Percentiles rank a stretch among this genome's conserved stretches.
Evolutionary conservation across 768 basidiomycete genomes (phyloP).

Genomic region (Sistotremastrum suecicum): DNA sequence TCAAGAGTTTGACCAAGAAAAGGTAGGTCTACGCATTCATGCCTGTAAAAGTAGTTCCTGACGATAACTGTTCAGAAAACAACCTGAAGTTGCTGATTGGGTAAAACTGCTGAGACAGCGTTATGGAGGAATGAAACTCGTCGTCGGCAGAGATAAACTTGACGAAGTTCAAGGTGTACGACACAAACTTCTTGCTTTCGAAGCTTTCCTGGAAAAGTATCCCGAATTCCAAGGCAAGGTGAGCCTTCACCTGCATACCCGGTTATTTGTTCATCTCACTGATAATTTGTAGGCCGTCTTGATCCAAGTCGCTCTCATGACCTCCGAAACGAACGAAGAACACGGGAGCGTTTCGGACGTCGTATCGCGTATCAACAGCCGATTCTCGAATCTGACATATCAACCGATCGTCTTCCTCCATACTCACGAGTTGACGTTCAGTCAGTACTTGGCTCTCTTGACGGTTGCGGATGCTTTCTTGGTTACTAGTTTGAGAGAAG

Average conservation of each 20-base stretch:
- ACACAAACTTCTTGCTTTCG: slow-evolving; percentile 76
- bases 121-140: slow-evolving; percentile 73
- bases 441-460: slow-evolving; percentile 70
- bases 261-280: background rate
- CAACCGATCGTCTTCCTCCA: slow-evolving; percentile 81
- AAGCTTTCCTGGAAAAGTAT: slow-evolving; percentile 62
- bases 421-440: slow-evolving; percentile 73
- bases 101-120: slow-evolving; percentile 64
- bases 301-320: slow-evolving; percentile 79
- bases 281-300: slow-evolving; percentile 41
- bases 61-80: slow-evolving; percentile 27
- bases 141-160: slow-evolving; percentile 81
- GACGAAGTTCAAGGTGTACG: slow-evolving; percentile 79
- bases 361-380: slow-evolving; percentile 69
- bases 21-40: slow-evolving; percentile 27
- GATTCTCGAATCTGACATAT: slow-evolving; percentile 66
- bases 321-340: slow-evolving; percentile 60
- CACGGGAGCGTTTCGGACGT: slow-evolving; percentile 62
- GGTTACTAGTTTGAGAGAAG: slow-evolving; percentile 72
- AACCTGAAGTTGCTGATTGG: slow-evolving; percentile 75
- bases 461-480: slow-evolving; percentile 78
- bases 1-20: slow-evolving; percentile 47
- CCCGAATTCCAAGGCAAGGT: slow-evolving; percentile 74
- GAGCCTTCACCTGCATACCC: background rate
- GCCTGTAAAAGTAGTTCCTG: background rate